phyloP scores from a whole-genome alignment of 1,284 basidiomycete species.

The Ganoderma sinense region DNA sequence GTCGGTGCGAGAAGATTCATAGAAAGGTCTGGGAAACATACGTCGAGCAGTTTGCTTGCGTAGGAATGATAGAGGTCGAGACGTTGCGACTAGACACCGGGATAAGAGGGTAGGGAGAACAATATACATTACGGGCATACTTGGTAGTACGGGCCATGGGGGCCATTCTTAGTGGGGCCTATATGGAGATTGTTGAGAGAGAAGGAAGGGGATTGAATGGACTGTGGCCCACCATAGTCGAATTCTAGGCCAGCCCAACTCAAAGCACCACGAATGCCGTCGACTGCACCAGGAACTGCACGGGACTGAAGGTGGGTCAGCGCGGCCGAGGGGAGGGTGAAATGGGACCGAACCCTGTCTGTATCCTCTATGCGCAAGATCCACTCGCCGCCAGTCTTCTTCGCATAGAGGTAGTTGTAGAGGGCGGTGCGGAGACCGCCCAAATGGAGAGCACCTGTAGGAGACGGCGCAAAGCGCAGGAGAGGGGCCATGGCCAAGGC shows the following conservation, averaged over 20 bases:
- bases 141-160: slow-evolving; percentile 85
- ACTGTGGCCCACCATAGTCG: slow-evolving; percentile 78
- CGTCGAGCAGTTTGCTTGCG: slow-evolving; percentile 78
- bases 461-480: slow-evolving; percentile 95
- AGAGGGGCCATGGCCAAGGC: slow-evolving; percentile 38
- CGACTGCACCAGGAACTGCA: slow-evolving; percentile 84
- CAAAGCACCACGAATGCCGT: slow-evolving; percentile 79
- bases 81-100: slow-evolving; percentile 77
- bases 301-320: slow-evolving; percentile 62
- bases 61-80: slow-evolving; percentile 85
- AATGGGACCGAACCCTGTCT: slow-evolving; percentile 67
- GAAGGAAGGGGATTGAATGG: neutral
- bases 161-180: slow-evolving; percentile 83
- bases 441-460: slow-evolving; percentile 93
- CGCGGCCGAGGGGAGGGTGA: neutral
- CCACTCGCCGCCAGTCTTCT: slow-evolving; percentile 87
- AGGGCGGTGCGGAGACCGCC: slow-evolving; percentile 96
- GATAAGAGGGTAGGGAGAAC: neutral
- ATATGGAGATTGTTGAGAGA: slow-evolving; percentile 17
- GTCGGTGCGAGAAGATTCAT: neutral
- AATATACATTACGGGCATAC: slow-evolving; percentile 46
- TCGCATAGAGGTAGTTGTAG: slow-evolving; percentile 91
- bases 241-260: slow-evolving; percentile 95
- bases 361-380: slow-evolving; percentile 96
- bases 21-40: slow-evolving; percentile 42